Evolutionary conservation across 257 asterid genomes (phyloP).

Genomic region (Leptodermis oblonga): DNA sequence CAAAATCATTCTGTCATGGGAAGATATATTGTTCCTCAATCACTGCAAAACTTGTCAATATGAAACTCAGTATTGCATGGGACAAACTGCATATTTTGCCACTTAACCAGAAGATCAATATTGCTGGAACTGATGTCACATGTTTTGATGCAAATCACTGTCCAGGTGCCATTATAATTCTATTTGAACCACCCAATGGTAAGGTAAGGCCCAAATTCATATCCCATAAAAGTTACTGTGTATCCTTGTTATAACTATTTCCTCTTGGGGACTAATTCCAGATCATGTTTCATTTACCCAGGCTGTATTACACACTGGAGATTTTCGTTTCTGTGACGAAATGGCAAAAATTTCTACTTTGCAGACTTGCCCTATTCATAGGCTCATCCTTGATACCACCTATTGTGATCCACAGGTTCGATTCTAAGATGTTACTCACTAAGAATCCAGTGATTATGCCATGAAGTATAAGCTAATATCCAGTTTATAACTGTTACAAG

Average conservation of each 20-base stretch:
- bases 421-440: background rate
- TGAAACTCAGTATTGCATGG: slow-evolving; percentile 77
- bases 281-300: slow-evolving; percentile 26
- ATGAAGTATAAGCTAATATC: background rate
- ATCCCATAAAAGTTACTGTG: background rate
- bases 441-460: background rate
- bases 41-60: slow-evolving; percentile 83
- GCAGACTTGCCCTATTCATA: slow-evolving; percentile 57
- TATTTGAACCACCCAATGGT: slow-evolving; percentile 81
- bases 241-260: background rate
- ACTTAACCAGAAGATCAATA: slow-evolving; percentile 64
- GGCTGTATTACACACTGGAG: slow-evolving; percentile 96
- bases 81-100: slow-evolving; percentile 76
- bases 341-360: slow-evolving; percentile 47
- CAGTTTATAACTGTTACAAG: background rate
- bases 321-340: slow-evolving; percentile 76
- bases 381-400: slow-evolving; percentile 92
- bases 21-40: slow-evolving; percentile 71
- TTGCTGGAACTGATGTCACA: slow-evolving; percentile 72
- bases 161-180: slow-evolving; percentile 85
- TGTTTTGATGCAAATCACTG: slow-evolving; percentile 98
- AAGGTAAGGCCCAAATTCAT: slow-evolving; percentile 52
- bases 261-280: slow-evolving; percentile 12
- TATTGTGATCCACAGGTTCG: slow-evolving; percentile 85
- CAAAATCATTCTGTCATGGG: slow-evolving; percentile 84